Base-by-base conservation (phyloP, 345 rosid species). In the Cardamine resedifolia region DNA sequence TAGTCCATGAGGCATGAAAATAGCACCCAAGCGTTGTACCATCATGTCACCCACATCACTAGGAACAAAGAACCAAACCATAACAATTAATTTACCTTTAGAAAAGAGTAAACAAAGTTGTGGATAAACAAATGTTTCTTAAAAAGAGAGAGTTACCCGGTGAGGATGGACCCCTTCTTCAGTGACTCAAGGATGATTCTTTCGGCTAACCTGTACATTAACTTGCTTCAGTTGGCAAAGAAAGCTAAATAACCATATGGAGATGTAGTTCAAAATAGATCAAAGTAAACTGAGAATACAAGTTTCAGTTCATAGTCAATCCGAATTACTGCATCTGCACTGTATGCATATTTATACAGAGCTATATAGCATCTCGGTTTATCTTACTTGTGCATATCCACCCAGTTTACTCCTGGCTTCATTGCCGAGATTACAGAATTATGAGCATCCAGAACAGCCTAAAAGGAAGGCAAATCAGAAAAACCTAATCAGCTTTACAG, bases 1-100 rank as follows among this genome's bases (percentile, higher is more conserved):
- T 71, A 90, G 82, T 67, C 97, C 98, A 82, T 90, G 97, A 71
- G 98, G 94, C 98, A 93, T 90, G 85, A 90, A 93, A 23, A 83
- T 85, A 71, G 98, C 96, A 44, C 96, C 98, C 50, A 90, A 47
- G 30, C 87, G 84, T 62, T 83, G 90, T 66, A 68, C 59, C 96
- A 93, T 85, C 98, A 93, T 93, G 66, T 89, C 90, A 11, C 82
- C 87, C 20, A 89, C 83, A 78, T 87, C 77, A 53, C 97, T 93
- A 69, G 68, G 72, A 64, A 39, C 45, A 56, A 15, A 9, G 27
- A 64, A 52, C 51, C 11, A 62, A 69, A 24, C 58, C 23, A 19
- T 50, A 18, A 15, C 43, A 53, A 36, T 26, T 27, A 38, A 28
- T 55, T 36, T 34, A 56, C 23, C 10, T 75, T 61, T 19, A 7